phyloP scores from a whole-genome alignment of 805 yeast species.

The Lipomyces orientalis region DNA sequence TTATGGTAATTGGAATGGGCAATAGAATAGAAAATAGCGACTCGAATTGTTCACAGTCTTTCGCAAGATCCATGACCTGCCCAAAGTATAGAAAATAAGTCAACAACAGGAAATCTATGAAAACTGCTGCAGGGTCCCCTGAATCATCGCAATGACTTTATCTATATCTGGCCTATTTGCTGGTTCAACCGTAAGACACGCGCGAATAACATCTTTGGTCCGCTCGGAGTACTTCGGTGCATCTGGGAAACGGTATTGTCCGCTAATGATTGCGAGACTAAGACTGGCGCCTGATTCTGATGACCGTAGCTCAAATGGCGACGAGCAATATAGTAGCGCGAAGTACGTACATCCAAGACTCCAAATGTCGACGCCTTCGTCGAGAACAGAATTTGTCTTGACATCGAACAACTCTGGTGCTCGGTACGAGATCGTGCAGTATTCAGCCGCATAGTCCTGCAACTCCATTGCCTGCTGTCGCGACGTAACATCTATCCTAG shows the following conservation, averaged over 20 bases:
- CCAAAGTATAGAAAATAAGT: background rate
- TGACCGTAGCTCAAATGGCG: conserved; percentile 89
- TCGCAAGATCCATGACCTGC: background rate
- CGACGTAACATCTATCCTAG: conserved; percentile 58
- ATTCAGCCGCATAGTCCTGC: conserved; percentile 82
- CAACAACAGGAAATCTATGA: background rate
- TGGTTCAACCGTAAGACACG: conserved; percentile 70
- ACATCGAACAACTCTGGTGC: conserved; percentile 91
- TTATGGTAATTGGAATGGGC: background rate
- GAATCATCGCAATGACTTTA: conserved; percentile 58
- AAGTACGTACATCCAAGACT: conserved; percentile 85
- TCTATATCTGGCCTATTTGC: conserved; percentile 66
- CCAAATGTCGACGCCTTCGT: conserved; percentile 88
- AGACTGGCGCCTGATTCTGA: conserved; percentile 81
- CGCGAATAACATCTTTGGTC: conserved; percentile 60
- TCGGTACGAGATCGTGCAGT: conserved; percentile 82
- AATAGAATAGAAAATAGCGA: background rate
- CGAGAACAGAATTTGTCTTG: conserved; percentile 64
- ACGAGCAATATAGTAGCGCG: conserved; percentile 73
- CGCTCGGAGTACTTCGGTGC: conserved; percentile 59
- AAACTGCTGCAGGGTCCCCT: conserved; percentile 42
- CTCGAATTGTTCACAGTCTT: background rate
- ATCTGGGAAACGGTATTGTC: conserved; percentile 64
- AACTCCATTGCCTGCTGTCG: conserved; percentile 75
- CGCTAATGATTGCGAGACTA: conserved; percentile 73